Evolutionary conservation across 768 basidiomycete species (phyloP).

Genomic region (Tylopilus plumbeoviolaceoides): DNA sequence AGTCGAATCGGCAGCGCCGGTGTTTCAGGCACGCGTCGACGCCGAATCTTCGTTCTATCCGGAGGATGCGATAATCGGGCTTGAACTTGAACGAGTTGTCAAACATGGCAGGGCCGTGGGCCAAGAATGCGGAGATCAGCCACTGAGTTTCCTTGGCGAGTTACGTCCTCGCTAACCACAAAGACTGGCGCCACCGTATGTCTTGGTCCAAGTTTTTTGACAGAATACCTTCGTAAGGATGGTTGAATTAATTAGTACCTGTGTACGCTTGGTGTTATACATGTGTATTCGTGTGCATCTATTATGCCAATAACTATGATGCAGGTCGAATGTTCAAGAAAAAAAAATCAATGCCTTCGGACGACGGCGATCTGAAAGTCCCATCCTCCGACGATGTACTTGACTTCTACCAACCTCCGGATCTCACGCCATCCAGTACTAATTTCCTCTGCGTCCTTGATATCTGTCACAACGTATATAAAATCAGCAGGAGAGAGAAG

Average conservation of each 20-base stretch:
- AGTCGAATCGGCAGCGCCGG: not conserved
- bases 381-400: constrained; percentile 80
- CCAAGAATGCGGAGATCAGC: not conserved
- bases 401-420: constrained; percentile 73
- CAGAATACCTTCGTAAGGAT: too few species aligned
- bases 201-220: not conserved
- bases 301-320: not conserved
- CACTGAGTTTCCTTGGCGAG: too few species aligned
- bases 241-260: not conserved
- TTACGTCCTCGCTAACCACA: not conserved
- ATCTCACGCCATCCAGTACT: constrained; percentile 79
- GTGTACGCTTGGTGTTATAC: constrained; percentile 9
- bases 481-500: constrained; percentile 89
- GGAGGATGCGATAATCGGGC: not conserved
- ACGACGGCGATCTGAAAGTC: constrained; percentile 86
- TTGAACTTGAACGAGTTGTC: not conserved
- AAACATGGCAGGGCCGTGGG: not conserved
- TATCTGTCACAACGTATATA: constrained; percentile 68
- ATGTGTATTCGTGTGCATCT: constrained; percentile 5
- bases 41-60: not conserved
- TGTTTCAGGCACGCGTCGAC: not conserved
- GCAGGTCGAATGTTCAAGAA: not conserved
- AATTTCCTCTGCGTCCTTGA: constrained; percentile 49
- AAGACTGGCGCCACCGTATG: not conserved
- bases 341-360: constrained; percentile 50